phyloP scores from a whole-genome alignment of 106 monocot species.

The Iris macrosiphon region DNA sequence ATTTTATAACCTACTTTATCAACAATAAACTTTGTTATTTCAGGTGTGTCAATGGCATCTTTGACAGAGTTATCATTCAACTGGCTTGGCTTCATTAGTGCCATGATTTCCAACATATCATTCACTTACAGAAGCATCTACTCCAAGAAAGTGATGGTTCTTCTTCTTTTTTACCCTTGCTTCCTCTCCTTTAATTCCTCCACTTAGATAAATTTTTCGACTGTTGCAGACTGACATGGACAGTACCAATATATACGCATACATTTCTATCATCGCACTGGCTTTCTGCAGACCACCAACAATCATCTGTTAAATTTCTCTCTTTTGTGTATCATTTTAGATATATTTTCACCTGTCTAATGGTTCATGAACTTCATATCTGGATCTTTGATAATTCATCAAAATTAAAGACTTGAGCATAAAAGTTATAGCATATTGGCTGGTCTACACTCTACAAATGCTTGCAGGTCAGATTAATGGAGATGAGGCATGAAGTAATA shows the following conservation, averaged over 20 bases:
- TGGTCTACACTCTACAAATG: too few relatives aligned
- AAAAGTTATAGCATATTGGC: too few relatives aligned
- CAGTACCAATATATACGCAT: conserved; percentile 98
- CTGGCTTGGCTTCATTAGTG: conserved; percentile 95
- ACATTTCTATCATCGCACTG: conserved; percentile 92
- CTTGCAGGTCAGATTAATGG: too few relatives aligned
- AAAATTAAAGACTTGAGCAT: too few relatives aligned
- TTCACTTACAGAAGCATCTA: conserved; percentile 99
- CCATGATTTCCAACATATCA: conserved; percentile 99
- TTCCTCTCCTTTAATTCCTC: not conserved
- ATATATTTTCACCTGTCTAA: too few relatives aligned
- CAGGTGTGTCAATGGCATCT: conserved; percentile 99
- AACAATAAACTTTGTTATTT: too few relatives aligned
- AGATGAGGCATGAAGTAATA: too few relatives aligned
- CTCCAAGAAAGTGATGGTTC: conserved; percentile 98
- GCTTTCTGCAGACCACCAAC: conserved; percentile 90
- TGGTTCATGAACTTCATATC: too few relatives aligned
- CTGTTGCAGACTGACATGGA: conserved; percentile 86
- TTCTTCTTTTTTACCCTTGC: conserved; percentile 12
- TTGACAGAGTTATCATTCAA: conserved; percentile 98
- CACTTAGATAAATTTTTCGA: conserved; percentile 5
- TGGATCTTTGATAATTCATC: too few relatives aligned
- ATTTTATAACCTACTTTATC: too few relatives aligned
- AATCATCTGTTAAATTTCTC: too few relatives aligned
- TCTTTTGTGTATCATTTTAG: too few relatives aligned